Base-by-base conservation (phyloP, 192 early-diverging fungal species). In the Podila clonocystis region DNA sequence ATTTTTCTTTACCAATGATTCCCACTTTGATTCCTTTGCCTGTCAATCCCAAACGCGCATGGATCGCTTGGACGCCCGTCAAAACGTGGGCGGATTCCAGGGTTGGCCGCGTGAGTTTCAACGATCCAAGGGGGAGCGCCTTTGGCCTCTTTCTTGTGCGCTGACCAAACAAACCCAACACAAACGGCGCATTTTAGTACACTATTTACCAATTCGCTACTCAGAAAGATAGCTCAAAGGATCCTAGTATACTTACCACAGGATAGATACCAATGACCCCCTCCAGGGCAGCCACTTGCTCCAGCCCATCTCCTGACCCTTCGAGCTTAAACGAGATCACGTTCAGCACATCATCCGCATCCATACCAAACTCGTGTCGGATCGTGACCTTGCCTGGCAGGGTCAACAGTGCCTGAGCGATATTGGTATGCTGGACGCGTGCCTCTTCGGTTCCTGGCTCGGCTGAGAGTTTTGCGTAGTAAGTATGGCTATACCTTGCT, bases 21-120 rank as follows among this genome's bases (percentile, higher is more conserved):
- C 87, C 87, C 26, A 89, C 78, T 50, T 76, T 88, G 55, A 89
- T 84, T 0, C 79, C 79, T 36, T 82, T 74, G 29, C 84, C 87
- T 7, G 80, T 77, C 22, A 83, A 58, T 4, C 82, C 79, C 12
- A 62, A 55, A 12, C 24, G 50, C 19, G 50, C n/a, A 41, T 72
- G 70, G 2, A 31, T 50, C 26, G 58, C 28, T 33, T 63, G 36
- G 41, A 72, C 29, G 11, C 72, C 67, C 50, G 60, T 74, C 28
- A 74, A 45, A 22, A 62, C 48, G 15, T 82, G 58, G 17, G 76
- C 75, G 20, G 71, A 84, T 68, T 73, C 65, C 31, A 87, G 57
- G 62, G 48, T 62, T 17, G 74, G 75, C 36, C 63, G 63, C 15
- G 63, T 66, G 9, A 24, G 26, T 49, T 65, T 70, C 59, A 63